Evolutionary conservation across 768 basidiomycete species (phyloP).

Genomic region (Hemileccinum rubropunctum): DNA sequence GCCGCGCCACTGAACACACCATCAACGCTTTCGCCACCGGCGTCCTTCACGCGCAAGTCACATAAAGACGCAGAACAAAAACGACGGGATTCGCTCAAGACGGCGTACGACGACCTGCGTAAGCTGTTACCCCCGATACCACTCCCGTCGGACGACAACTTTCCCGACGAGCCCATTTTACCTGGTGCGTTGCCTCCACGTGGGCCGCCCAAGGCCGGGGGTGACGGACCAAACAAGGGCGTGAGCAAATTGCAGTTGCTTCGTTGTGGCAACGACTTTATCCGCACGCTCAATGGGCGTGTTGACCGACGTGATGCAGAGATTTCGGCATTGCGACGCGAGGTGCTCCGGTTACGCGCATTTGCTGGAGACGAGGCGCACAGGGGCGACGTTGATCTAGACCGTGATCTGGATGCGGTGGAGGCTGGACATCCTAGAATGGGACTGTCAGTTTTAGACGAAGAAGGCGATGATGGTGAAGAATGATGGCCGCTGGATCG

Average conservation of each 20-base stretch:
- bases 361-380: slow-evolving; percentile 25
- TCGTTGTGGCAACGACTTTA: slow-evolving; percentile 88
- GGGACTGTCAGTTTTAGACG: slow-evolving; percentile 27
- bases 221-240: slow-evolving; percentile 91
- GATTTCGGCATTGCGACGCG: slow-evolving; percentile 62
- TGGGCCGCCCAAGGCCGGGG: slow-evolving; percentile 79
- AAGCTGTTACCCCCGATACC: slow-evolving; percentile 85
- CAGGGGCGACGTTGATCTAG: slow-evolving; percentile 25
- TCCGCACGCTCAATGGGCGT: slow-evolving; percentile 70
- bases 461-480: slow-evolving; percentile 34
- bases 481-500: slow-evolving; percentile 8
- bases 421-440: slow-evolving; percentile 21
- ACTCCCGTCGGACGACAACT: slow-evolving; percentile 70
- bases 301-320: slow-evolving; percentile 81
- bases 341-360: slow-evolving; percentile 58
- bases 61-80: slow-evolving; percentile 98
- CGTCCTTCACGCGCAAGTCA: slow-evolving; percentile 66
- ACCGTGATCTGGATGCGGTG: slow-evolving; percentile 30
- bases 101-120: slow-evolving; percentile 85
- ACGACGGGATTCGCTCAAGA: slow-evolving; percentile 93
- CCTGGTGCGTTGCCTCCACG: slow-evolving; percentile 90
- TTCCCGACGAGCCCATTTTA: slow-evolving; percentile 68
- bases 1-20: slow-evolving; percentile 26
- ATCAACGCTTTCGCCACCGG: slow-evolving; percentile 32
- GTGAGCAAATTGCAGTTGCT: slow-evolving; percentile 93